Evolutionary conservation across 1,139 yeast genomes (phyloP).

Genomic region (Pichia sp.): DNA sequence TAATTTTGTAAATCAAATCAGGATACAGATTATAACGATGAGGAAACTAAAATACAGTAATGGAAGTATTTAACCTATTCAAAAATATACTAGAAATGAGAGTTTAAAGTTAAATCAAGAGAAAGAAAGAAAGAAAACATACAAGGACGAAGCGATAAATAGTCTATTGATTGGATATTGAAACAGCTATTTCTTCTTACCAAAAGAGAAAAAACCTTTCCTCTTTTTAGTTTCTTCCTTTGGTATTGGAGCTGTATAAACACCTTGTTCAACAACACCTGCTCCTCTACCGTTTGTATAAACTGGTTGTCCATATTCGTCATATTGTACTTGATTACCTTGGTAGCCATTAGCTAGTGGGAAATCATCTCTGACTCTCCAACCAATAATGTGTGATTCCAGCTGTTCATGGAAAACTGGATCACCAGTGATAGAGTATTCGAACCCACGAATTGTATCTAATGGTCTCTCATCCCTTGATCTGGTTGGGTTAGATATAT

Average conservation of each 20-base stretch:
- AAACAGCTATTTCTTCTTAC: slow-evolving; percentile 48
- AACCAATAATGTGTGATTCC: slow-evolving; percentile 71
- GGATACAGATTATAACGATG: too few relatives aligned
- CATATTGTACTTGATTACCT: slow-evolving; percentile 23
- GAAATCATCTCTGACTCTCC: slow-evolving; percentile 61
- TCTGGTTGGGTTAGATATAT: slow-evolving; percentile 87
- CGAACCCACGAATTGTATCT: slow-evolving; percentile 89
- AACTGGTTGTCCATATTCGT: slow-evolving; percentile 26
- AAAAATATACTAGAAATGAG: too few relatives aligned
- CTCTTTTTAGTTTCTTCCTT: slow-evolving; percentile 50
- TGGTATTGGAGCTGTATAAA: slow-evolving; percentile 53
- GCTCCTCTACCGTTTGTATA: slow-evolving; percentile 19
- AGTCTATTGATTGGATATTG: too few relatives aligned
- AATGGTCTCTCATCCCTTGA: slow-evolving; percentile 89
- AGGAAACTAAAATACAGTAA: too few relatives aligned
- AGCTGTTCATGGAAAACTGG: slow-evolving; percentile 65
- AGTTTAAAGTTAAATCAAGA: too few relatives aligned
- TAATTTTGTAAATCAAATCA: too few relatives aligned
- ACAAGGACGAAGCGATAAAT: not conserved
- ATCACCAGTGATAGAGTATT: slow-evolving; percentile 89
- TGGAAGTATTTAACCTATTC: too few relatives aligned
- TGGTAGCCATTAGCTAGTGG: slow-evolving; percentile 35
- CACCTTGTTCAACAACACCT: slow-evolving; percentile 44
- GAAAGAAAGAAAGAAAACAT: not conserved
- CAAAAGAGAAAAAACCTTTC: slow-evolving; percentile 54